Evolutionary conservation across 371 early-diverging fungal species (phyloP).

Genomic region (Mortierella sp.): DNA sequence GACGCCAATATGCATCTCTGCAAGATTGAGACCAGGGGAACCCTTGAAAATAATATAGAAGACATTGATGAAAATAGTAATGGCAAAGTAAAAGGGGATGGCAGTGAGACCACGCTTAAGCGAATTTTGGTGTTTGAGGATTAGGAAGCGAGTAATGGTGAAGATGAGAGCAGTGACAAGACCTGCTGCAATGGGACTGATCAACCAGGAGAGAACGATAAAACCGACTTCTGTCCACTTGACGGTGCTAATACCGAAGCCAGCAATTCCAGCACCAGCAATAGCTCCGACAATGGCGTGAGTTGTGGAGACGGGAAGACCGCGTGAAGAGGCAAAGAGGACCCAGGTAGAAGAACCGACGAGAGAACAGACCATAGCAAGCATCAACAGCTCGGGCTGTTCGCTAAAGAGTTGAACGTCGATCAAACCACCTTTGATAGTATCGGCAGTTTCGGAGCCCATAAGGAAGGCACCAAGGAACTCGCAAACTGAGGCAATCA

Average conservation of each 20-base stretch:
- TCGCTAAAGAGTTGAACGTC: conserved; percentile 62
- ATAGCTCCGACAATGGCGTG: conserved; percentile 86
- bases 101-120: conserved; percentile 79
- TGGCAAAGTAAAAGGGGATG: conserved; percentile 84
- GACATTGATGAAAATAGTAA: conserved; percentile 77
- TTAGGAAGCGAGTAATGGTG: conserved; percentile 71
- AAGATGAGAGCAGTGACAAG: conserved; percentile 76
- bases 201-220: conserved; percentile 85
- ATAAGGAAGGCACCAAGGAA: conserved; percentile 88
- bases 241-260: conserved; percentile 74
- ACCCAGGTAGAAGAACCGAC: conserved; percentile 83
- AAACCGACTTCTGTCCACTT: conserved; percentile 81
- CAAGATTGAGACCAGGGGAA: conserved; percentile 65
- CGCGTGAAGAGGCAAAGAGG: conserved; percentile 73
- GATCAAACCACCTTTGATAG: conserved; percentile 83
- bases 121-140: conserved; percentile 74
- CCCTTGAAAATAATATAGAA: conserved; percentile 84
- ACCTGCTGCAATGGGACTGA: conserved; percentile 81
- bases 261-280: conserved; percentile 85
- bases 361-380: conserved; percentile 87
- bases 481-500: conserved; percentile 87
- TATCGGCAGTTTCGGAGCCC: conserved; percentile 80
- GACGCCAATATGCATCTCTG: conserved; percentile 58
- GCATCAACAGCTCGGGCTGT: conserved; percentile 84
- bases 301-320: conserved; percentile 70